These are phyloP conservation scores for Cladobotryum protrusum DNA, from an alignment of 2,329 filamentous ascomycete species.

Conservation along the genomic window DNA sequence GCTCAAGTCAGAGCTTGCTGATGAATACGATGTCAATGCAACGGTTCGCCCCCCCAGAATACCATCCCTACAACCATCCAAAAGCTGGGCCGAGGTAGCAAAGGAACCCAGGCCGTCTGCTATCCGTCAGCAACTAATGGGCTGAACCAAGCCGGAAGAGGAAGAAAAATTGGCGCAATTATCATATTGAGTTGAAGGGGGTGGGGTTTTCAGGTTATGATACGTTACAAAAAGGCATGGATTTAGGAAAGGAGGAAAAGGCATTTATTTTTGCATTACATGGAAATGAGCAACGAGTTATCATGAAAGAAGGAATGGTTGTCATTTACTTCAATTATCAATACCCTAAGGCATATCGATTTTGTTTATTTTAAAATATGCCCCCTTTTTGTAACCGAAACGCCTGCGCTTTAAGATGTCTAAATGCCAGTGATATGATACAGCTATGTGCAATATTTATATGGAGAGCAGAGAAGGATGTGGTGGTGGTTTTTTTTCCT, in stretches of 20 bases:
- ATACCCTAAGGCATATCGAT: background rate
- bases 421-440: background rate
- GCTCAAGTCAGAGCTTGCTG: conserved; percentile 11
- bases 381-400: background rate
- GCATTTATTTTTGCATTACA: background rate
- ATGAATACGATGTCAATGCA: conserved; percentile 12
- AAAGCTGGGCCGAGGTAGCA: conserved; percentile 38
- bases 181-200: too few relatives aligned
- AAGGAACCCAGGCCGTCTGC: conserved; percentile 6
- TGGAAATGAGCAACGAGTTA: background rate
- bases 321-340: background rate
- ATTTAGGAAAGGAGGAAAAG: background rate
- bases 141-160: background rate
- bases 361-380: background rate
- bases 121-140: background rate
- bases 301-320: background rate
- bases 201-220: too few relatives aligned
- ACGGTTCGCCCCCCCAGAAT: conserved; percentile 18
- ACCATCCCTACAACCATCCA: conserved; percentile 28
- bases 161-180: background rate
- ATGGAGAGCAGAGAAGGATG: background rate
- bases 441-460: background rate
- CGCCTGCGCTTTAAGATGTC: background rate
- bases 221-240: background rate
- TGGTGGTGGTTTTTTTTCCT: background rate